Percentiles rank a stretch among this genome's conserved stretches.
phyloP scores from a whole-genome alignment of 2,329 filamentous ascomycete genomes.

The Neofusicoccum laricinum region DNA sequence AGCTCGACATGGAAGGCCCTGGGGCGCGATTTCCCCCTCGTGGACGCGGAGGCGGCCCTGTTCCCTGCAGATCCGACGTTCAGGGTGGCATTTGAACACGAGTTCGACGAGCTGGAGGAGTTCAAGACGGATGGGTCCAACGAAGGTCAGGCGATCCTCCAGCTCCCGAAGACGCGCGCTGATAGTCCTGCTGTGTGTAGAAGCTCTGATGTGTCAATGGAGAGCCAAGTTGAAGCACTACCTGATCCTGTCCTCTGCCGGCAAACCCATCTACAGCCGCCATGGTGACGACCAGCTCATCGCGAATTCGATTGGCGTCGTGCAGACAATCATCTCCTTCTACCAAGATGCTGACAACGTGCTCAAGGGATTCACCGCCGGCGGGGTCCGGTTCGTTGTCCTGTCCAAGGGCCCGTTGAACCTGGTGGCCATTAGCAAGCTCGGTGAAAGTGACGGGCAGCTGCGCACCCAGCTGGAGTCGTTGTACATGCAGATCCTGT shows the following conservation, averaged over 20 bases:
- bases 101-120: conserved; percentile 74
- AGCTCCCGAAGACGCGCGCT: conserved; percentile 24
- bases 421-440: conserved; percentile 85
- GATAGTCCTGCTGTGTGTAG: conserved; percentile 29
- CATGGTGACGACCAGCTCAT: conserved; percentile 88
- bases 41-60: conserved; percentile 52
- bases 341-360: conserved; percentile 79
- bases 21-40: conserved; percentile 51
- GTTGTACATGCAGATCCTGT: conserved; percentile 96
- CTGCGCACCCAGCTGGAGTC: conserved; percentile 85
- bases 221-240: conserved; percentile 95
- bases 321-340: conserved; percentile 97
- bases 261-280: conserved; percentile 95
- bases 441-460: conserved; percentile 89
- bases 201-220: conserved; percentile 66
- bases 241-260: conserved; percentile 90
- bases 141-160: conserved; percentile 53
- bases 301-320: conserved; percentile 89
- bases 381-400: conserved; percentile 79
- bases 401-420: conserved; percentile 83
- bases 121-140: conserved; percentile 53
- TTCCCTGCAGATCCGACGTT: conserved; percentile 45
- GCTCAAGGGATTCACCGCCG: conserved; percentile 82
- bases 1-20: conserved; percentile 69
- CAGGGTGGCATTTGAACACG: conserved; percentile 66